These are phyloP conservation scores for Verbascum thapsus DNA, from an alignment of 257 asterid genomes.

Conservation along the genomic window DNA sequence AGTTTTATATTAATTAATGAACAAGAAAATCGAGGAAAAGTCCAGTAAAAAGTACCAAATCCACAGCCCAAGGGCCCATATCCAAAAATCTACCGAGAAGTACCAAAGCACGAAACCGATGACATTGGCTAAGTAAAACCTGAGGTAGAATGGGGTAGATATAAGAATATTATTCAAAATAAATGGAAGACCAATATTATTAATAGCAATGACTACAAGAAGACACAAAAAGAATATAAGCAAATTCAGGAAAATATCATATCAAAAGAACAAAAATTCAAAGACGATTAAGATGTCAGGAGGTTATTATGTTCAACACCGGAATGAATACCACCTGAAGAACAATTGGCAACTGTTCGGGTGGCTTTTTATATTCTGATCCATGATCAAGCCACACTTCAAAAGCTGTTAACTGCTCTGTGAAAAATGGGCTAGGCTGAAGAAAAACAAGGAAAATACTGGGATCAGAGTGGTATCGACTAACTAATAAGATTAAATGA, in stretches of 20 bases:
- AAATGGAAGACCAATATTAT: neutral
- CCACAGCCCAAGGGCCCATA: slow-evolving; percentile 99
- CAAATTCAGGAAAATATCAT: neutral
- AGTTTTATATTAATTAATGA: slow-evolving; percentile 18
- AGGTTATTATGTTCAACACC: neutral
- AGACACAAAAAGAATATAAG: neutral
- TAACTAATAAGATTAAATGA: slow-evolving; percentile 17
- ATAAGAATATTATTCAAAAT: slow-evolving; percentile 7
- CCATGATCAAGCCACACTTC: slow-evolving; percentile 99
- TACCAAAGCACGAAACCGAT: slow-evolving; percentile 96
- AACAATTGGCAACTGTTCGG: slow-evolving; percentile 97
- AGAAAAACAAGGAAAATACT: slow-evolving; percentile 28
- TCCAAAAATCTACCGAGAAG: slow-evolving; percentile 99
- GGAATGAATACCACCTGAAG: slow-evolving; percentile 70
- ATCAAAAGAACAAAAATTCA: neutral
- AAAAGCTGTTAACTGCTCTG: slow-evolving; percentile 89
- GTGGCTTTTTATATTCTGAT: slow-evolving; percentile 92
- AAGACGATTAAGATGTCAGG: slow-evolving; percentile 1
- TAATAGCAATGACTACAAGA: neutral
- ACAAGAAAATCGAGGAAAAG: slow-evolving; percentile 17
- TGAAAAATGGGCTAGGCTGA: slow-evolving; percentile 94
- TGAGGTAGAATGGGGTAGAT: slow-evolving; percentile 34
- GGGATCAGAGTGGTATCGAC: slow-evolving; percentile 29
- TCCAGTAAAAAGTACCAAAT: slow-evolving; percentile 65
- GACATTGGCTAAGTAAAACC: slow-evolving; percentile 98